phyloP scores from a whole-genome alignment of 331 rosid genomes.

The Rhamnella rubrinervis region DNA sequence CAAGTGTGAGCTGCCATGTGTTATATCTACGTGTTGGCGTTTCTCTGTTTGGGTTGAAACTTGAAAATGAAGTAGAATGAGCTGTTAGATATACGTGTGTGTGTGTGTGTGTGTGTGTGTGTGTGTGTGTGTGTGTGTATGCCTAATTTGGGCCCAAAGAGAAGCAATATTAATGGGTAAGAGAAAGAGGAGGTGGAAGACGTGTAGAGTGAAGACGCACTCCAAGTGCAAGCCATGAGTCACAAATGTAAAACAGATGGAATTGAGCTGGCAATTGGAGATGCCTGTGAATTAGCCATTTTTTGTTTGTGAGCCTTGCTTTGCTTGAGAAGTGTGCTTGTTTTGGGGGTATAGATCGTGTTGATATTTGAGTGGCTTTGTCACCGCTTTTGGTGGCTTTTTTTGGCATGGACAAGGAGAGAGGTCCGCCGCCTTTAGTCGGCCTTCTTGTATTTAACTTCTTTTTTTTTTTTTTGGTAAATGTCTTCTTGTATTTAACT shows the following conservation, averaged over 20 bases:
- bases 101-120: too few species aligned
- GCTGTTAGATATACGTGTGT: neutral
- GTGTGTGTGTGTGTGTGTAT: too few species aligned
- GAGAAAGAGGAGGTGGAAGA: neutral
- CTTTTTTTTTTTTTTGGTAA: too few species aligned
- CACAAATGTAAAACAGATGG: neutral
- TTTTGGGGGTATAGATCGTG: neutral
- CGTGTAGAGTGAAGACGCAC: neutral
- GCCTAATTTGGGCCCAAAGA: too few species aligned
- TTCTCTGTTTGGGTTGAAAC: too few species aligned
- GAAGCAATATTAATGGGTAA: neutral
- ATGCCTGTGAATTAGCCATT: neutral
- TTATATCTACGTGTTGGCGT: too few species aligned
- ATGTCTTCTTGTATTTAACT: too few species aligned
- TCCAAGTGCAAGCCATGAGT: neutral
- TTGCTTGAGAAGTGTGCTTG: neutral
- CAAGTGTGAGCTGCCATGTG: too few species aligned
- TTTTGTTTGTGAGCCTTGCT: neutral
- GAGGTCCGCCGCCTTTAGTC: neutral
- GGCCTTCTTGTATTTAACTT: too few species aligned
- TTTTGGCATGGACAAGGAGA: neutral
- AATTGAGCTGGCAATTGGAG: constrained; percentile 21
- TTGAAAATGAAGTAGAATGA: neutral
- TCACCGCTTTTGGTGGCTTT: constrained; percentile 6
- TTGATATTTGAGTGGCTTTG: neutral